Evolutionary conservation across 2,329 filamentous ascomycete species (phyloP).

Genomic region (Ilyonectria destructans): DNA sequence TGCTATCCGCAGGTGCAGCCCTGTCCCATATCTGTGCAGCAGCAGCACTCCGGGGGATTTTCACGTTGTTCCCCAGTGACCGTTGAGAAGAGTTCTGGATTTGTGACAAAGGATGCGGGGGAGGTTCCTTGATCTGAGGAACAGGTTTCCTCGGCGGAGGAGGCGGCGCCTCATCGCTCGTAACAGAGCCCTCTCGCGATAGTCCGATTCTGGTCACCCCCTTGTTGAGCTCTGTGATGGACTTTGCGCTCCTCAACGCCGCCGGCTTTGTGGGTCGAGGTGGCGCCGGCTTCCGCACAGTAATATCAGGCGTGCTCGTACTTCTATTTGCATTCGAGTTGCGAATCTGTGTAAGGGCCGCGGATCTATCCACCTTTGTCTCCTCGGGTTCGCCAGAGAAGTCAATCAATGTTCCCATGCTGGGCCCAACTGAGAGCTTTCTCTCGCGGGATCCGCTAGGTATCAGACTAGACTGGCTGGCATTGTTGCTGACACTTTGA

Average conservation of each 20-base stretch:
- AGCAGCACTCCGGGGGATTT: slow-evolving; percentile 34
- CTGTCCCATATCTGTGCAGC: slow-evolving; percentile 37
- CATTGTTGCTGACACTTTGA: slow-evolving; percentile 40
- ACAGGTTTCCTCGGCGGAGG: slow-evolving; percentile 56
- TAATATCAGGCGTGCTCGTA: slow-evolving; percentile 51
- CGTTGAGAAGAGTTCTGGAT: slow-evolving; percentile 60
- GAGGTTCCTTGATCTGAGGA: slow-evolving; percentile 37
- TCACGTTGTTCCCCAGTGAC: slow-evolving; percentile 43
- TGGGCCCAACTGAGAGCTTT: slow-evolving; percentile 54
- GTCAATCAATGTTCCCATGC: slow-evolving; percentile 75
- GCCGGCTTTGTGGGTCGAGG: slow-evolving; percentile 73
- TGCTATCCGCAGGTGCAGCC: slow-evolving; percentile 26
- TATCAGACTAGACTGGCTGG: slow-evolving; percentile 50
- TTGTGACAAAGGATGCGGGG: slow-evolving; percentile 59
- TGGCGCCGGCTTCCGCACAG: slow-evolving; percentile 60
- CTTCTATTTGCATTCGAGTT: slow-evolving; percentile 39
- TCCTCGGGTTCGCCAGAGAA: slow-evolving; percentile 69
- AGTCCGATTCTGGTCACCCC: slow-evolving; percentile 29
- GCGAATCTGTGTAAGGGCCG: slow-evolving; percentile 51
- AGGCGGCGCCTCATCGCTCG: slow-evolving; percentile 49
- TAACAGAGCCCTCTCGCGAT: slow-evolving; percentile 35
- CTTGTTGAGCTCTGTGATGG: slow-evolving; percentile 50
- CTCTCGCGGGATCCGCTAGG: slow-evolving; percentile 37
- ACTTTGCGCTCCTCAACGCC: slow-evolving; percentile 65
- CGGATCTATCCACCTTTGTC: slow-evolving; percentile 54